phyloP scores from a whole-genome alignment of 345 rosid species.

The Acer yangbiense region DNA sequence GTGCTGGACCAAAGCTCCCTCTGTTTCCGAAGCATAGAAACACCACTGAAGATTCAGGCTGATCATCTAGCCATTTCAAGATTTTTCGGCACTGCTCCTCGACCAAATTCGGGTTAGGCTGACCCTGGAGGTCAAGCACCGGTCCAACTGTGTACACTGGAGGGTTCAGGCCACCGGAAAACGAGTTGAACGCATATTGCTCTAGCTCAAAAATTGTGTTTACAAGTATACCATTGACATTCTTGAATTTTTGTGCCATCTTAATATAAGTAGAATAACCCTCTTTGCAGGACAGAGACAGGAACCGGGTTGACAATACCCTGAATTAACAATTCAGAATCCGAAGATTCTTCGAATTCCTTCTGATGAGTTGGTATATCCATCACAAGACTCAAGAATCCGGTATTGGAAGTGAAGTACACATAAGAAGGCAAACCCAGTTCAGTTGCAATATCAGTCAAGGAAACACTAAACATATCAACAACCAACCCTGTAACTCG shows the following conservation, averaged over 20 bases:
- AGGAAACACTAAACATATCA: slow-evolving; percentile 45
- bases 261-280: slow-evolving; percentile 37
- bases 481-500: slow-evolving; percentile 43
- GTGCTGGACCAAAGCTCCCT: slow-evolving; percentile 35
- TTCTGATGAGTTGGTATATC: slow-evolving; percentile 35
- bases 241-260: slow-evolving; percentile 38
- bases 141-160: slow-evolving; percentile 51
- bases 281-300: slow-evolving; percentile 24
- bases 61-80: slow-evolving; percentile 52
- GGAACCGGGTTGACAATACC: slow-evolving; percentile 41
- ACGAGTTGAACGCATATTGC: slow-evolving; percentile 30
- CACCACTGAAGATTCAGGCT: slow-evolving; percentile 47
- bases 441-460: slow-evolving; percentile 42
- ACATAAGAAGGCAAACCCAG: slow-evolving; percentile 55
- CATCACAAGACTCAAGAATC: slow-evolving; percentile 38
- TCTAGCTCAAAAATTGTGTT: slow-evolving; percentile 47
- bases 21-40: slow-evolving; percentile 57
- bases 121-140: slow-evolving; percentile 32
- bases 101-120: slow-evolving; percentile 26
- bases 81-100: slow-evolving; percentile 15
- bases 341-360: slow-evolving; percentile 18
- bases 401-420: slow-evolving; percentile 35
- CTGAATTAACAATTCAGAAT: slow-evolving; percentile 27
- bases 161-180: slow-evolving; percentile 28
- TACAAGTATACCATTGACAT: slow-evolving; percentile 43